Percentiles rank a stretch among this genome's conserved stretches.
phyloP scores from a whole-genome alignment of 2,329 filamentous ascomycete species.

The Clonostachys rhizophaga region DNA sequence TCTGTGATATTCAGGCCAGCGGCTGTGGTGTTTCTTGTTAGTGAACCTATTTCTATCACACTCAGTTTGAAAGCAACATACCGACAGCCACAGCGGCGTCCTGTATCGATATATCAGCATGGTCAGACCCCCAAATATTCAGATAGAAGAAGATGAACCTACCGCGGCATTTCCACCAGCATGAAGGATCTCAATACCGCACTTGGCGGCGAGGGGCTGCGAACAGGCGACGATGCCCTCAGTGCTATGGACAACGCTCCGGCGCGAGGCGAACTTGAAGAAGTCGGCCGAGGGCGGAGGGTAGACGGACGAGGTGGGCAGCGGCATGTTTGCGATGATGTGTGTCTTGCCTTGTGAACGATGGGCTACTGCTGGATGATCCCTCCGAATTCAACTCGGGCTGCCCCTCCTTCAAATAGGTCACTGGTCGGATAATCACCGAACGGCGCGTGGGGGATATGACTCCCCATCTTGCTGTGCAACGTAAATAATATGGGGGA shows the following conservation, averaged over 20 bases:
- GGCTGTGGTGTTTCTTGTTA: conserved; percentile 41
- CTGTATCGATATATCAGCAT: conserved; percentile 32
- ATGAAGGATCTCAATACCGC: conserved; percentile 78
- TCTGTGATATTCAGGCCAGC: conserved; percentile 92
- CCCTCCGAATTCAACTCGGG: too few relatives aligned
- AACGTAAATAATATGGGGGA: too few relatives aligned
- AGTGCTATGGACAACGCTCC: conserved; percentile 90
- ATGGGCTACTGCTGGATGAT: too few relatives aligned
- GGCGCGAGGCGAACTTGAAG: conserved; percentile 67
- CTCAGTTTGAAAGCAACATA: conserved; percentile 29
- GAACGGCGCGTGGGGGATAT: too few relatives aligned
- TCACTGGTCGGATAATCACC: too few relatives aligned
- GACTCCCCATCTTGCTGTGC: too few relatives aligned
- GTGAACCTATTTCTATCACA: background rate
- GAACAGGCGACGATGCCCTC: conserved; percentile 88
- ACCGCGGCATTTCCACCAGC: conserved; percentile 92
- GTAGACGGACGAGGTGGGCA: conserved; percentile 39
- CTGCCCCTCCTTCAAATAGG: too few relatives aligned
- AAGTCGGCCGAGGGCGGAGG: conserved; percentile 43
- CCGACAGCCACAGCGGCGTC: conserved; percentile 94
- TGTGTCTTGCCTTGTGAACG: too few relatives aligned
- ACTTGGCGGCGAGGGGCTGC: conserved; percentile 84
- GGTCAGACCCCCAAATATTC: background rate
- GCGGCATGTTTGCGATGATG: conserved; percentile 32
- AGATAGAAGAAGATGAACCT: conserved; percentile 28